phyloP scores from a whole-genome alignment of 768 basidiomycete species.

The Lactifluus echinatus region DNA sequence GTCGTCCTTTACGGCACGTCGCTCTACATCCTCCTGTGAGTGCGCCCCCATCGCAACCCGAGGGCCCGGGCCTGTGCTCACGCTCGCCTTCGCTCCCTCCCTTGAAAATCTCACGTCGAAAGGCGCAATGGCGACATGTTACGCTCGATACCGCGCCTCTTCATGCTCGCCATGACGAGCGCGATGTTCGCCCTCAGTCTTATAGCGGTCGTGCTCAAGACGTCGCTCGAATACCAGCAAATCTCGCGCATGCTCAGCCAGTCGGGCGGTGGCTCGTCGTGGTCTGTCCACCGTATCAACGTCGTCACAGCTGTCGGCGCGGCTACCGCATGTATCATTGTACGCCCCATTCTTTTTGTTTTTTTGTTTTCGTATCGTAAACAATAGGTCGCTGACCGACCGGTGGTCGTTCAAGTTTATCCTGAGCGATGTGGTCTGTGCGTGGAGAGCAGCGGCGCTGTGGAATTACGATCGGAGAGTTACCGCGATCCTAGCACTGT shows the following conservation, averaged over 20 bases:
- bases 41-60: too few relatives aligned
- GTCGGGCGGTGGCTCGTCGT: not conserved
- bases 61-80: not conserved
- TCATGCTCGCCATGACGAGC: conserved; percentile 11
- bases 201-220: conserved; percentile 6
- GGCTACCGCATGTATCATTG: not conserved
- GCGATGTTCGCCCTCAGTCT: conserved; percentile 5
- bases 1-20: conserved; percentile 7
- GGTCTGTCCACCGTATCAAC: not conserved
- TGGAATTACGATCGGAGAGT: conserved; percentile 14
- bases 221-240: conserved; percentile 1
- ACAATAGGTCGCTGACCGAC: too few relatives aligned
- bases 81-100: not conserved
- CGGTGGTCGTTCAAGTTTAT: conserved; percentile 10
- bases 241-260: not conserved
- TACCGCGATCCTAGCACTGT: not conserved
- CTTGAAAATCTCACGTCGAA: too few relatives aligned
- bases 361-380: too few relatives aligned
- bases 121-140: conserved; percentile 1
- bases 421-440: not conserved
- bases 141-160: conserved; percentile 4
- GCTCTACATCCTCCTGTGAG: conserved; percentile 14
- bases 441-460: conserved; percentile 13
- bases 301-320: not conserved
- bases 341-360: too few relatives aligned